Evolutionary conservation across 1,284 basidiomycete species (phyloP).

Genomic region (Leccinum huronense): DNA sequence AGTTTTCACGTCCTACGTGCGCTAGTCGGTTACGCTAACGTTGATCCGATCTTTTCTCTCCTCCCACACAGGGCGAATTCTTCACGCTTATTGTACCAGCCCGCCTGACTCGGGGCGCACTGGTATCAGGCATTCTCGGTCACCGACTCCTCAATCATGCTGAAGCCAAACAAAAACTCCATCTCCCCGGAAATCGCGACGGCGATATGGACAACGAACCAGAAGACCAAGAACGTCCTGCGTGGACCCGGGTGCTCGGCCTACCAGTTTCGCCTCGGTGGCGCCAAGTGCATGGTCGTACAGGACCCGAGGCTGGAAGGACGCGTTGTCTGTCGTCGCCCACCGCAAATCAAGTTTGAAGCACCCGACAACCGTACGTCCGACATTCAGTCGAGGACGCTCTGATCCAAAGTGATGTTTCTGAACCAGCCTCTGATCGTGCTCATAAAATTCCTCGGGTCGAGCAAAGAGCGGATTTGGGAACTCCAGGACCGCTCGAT

Average conservation of each 20-base stretch:
- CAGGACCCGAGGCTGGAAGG: constrained; percentile 40
- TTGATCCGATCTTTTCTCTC: neutral
- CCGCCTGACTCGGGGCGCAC: constrained; percentile 50
- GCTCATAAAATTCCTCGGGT: constrained; percentile 43
- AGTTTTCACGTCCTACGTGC: constrained; percentile 3
- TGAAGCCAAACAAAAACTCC: constrained; percentile 37
- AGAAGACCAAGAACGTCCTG: constrained; percentile 22
- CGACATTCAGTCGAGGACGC: constrained; percentile 47
- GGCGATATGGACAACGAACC: constrained; percentile 36
- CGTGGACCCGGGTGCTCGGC: constrained; percentile 28
- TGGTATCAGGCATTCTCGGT: constrained; percentile 55
- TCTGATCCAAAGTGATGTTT: constrained; percentile 39
- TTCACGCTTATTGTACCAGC: constrained; percentile 34
- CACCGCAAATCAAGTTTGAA: constrained; percentile 50
- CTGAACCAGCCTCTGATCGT: constrained; percentile 47
- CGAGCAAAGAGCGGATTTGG: constrained; percentile 36
- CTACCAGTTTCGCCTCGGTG: constrained; percentile 43
- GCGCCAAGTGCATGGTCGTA: constrained; percentile 48
- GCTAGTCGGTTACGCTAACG: constrained; percentile 4
- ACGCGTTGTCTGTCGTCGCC: constrained; percentile 40
- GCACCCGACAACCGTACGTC: constrained; percentile 40
- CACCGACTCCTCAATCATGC: constrained; percentile 43
- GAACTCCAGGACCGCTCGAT: constrained; percentile 41
- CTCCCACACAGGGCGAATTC: constrained; percentile 38
- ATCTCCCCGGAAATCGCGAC: constrained; percentile 40